phyloP scores from a whole-genome alignment of 768 basidiomycete genomes.

The Tulasnella sp. region DNA sequence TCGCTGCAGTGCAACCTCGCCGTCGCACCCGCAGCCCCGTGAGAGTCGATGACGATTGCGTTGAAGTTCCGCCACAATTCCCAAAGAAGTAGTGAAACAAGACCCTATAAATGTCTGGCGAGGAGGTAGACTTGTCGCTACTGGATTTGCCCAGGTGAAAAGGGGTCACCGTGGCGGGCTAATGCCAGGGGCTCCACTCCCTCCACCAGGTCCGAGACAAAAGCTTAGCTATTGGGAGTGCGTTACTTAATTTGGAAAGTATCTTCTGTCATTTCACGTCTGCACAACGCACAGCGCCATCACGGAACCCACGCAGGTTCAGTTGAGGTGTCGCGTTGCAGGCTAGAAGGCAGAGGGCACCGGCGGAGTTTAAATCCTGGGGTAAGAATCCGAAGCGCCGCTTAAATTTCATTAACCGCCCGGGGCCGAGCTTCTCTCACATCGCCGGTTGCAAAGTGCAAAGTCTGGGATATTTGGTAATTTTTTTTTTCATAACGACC shows the following conservation, averaged over 20 bases:
- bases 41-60: not conserved
- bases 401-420: not conserved
- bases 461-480: not conserved
- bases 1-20: not conserved
- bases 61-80: not conserved
- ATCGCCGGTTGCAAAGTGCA: no score
- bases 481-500: not conserved
- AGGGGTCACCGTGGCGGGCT: no score
- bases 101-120: not conserved
- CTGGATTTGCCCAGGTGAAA: not conserved
- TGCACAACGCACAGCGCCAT: not conserved
- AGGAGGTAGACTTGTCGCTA: not conserved
- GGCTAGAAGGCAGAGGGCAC: slow-evolving; percentile 4
- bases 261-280: not conserved
- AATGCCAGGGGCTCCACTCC: no score
- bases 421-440: not conserved
- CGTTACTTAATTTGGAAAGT: not conserved
- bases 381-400: not conserved
- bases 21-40: not conserved
- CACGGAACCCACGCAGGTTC: not conserved
- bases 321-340: not conserved
- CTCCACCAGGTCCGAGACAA: not conserved
- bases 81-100: not conserved
- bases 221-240: not conserved
- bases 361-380: not conserved